These are phyloP conservation scores for Lecanicillium sp. DNA, from an alignment of 2,329 filamentous ascomycete species.

Conservation along the genomic window DNA sequence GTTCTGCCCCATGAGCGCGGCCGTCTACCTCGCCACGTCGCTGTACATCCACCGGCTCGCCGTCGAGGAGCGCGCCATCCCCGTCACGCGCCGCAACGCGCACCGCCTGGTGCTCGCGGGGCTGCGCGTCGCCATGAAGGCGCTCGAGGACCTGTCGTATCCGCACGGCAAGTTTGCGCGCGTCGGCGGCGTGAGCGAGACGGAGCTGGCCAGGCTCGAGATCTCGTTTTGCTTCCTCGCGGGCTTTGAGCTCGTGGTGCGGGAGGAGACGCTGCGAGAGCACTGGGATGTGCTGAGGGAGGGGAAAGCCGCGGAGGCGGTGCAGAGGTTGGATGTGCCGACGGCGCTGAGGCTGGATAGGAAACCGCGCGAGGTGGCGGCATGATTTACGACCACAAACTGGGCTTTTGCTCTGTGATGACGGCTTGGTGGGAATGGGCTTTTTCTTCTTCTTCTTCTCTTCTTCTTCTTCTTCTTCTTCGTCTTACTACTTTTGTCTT, in stretches of 20 bases:
- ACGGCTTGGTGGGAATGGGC: background rate
- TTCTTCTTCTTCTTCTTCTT: background rate
- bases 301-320: constrained; percentile 16
- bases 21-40: constrained; percentile 84
- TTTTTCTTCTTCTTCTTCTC: background rate
- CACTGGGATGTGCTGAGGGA: constrained; percentile 30
- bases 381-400: background rate
- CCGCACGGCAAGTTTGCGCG: constrained; percentile 76
- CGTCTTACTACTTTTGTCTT: background rate
- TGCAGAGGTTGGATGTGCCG: constrained; percentile 11
- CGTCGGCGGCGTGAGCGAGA: constrained; percentile 80
- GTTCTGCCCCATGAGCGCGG: constrained; percentile 90
- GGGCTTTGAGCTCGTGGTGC: constrained; percentile 71
- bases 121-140: constrained; percentile 85
- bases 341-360: constrained; percentile 12
- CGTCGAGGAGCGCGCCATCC: constrained; percentile 69
- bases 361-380: constrained; percentile 6
- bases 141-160: constrained; percentile 87
- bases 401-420: background rate
- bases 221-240: constrained; percentile 83
- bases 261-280: constrained; percentile 25
- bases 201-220: constrained; percentile 77
- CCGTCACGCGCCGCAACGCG: constrained; percentile 75
- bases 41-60: constrained; percentile 81
- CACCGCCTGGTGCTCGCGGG: constrained; percentile 82